phyloP scores from a whole-genome alignment of 176 grass and related monocot species.

The Oryza officinalis region DNA sequence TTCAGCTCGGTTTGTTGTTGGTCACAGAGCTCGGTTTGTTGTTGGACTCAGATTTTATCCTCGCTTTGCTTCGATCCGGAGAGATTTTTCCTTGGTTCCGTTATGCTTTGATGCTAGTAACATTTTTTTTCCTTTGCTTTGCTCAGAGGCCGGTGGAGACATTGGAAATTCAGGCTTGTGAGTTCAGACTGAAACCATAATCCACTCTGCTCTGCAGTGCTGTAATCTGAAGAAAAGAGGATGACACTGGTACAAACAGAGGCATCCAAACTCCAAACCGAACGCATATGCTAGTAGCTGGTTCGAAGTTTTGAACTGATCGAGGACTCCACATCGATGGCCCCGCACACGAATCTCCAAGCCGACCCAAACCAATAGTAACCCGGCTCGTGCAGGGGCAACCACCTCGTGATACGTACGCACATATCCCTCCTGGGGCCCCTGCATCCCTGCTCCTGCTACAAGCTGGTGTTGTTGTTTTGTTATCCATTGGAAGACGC shows the following conservation, averaged over 20 bases:
- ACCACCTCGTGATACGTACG: not conserved
- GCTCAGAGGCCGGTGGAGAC: not conserved
- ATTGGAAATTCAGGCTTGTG: not conserved
- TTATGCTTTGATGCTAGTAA: not conserved
- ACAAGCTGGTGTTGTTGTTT: not conserved
- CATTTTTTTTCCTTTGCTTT: not conserved
- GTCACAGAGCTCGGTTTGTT: too few species aligned
- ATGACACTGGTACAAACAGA: not conserved
- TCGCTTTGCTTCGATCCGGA: not conserved
- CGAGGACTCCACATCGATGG: slow-evolving; percentile 25
- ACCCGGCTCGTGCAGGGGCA: too few species aligned
- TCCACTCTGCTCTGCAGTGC: not conserved
- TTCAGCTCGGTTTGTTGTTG: not conserved
- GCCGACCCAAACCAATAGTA: not conserved
- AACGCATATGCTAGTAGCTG: not conserved
- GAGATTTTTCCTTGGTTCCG: not conserved
- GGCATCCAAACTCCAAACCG: not conserved
- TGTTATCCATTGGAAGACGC: not conserved
- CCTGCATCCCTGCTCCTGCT: not conserved
- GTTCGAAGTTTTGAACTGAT: not conserved
- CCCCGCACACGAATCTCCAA: slow-evolving; percentile 32
- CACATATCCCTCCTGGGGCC: not conserved
- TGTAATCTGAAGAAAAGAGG: not conserved
- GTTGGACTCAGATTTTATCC: not conserved
- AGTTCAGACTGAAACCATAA: not conserved